Base-by-base conservation (phyloP, 331 rosid species). In the Malus hybrid region DNA sequence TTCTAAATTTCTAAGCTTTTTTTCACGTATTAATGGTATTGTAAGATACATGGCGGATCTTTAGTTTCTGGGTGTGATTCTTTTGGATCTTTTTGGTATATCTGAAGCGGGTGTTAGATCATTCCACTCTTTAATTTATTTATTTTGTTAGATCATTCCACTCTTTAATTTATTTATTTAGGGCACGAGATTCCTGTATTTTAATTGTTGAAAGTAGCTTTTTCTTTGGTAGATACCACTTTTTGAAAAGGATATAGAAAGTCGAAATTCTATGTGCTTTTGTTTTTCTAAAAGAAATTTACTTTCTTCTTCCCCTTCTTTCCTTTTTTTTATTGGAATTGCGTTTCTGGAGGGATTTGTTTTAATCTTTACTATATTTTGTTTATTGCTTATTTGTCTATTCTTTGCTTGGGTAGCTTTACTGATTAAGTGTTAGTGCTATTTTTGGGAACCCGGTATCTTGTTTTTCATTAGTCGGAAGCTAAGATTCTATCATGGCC, bases 131-230 rank as follows among this genome's bases (percentile, higher is more conserved):
- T 74, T 48, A 62, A 82, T 46, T 79, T 65, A 36, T 59, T 50
- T 66, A 22, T 80, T 65, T 46, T 73, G 71, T 77, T 56, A 19
- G 65, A 19, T 52, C 50, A 69, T 34, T 20, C 11, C 7, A 16
- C 27, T 44, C 44, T 67, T 74, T 48, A 62, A 82, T 46, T 79
- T 65, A 36, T 59, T 50, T 66, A 22, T 80, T 65, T 46, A 69
- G 76, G 73, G 64, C 64, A 10, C 78, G 55, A 80, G 1, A 15
- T 48, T 76, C 79, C 62, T 81, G 77, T 70, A 31, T 80, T 69
- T 52, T 70, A 31, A 10, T 78, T 79, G 70, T 78, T 66, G 31
- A 80, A 85, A 89, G 93, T 76, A 78, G 36, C 87, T 87, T 88
- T 82, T 73, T 55, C 71, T 81, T 73, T 80, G 66, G 54, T 69